Conservation (phyloP, 1,139 yeast species). For the Nakaseomyces uthaithaninus region DNA sequence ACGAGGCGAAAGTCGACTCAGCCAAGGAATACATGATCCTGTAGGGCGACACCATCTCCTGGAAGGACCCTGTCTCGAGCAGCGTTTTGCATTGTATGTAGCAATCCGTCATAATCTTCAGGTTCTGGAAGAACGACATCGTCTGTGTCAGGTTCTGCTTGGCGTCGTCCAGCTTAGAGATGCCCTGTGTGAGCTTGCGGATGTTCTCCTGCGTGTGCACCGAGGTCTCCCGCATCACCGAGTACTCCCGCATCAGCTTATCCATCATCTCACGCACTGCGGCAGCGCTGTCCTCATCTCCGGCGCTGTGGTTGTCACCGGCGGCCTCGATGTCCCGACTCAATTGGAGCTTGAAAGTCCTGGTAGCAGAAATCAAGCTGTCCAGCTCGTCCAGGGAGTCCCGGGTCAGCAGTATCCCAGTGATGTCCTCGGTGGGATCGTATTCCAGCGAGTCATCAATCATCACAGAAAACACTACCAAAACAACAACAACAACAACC, state of each 20-base stretch:
- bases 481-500: no score
- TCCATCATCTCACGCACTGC: slow-evolving; percentile 14
- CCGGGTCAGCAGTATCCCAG: slow-evolving; percentile 35
- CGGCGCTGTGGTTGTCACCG: slow-evolving; percentile 28
- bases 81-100: slow-evolving; percentile 53
- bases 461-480: no score
- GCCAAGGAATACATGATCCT: slow-evolving; percentile 75
- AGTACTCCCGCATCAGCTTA: slow-evolving; percentile 35
- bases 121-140: slow-evolving; percentile 77
- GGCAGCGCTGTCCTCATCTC: slow-evolving; percentile 15
- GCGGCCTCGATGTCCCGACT: slow-evolving; percentile 27
- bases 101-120: slow-evolving; percentile 80
- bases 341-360: slow-evolving; percentile 42
- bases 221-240: slow-evolving; percentile 43
- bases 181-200: slow-evolving; percentile 62
- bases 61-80: slow-evolving; percentile 46
- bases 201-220: slow-evolving; percentile 55
- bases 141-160: slow-evolving; percentile 75
- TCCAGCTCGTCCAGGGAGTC: slow-evolving; percentile 43
- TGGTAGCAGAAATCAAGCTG: slow-evolving; percentile 36
- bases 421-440: slow-evolving; percentile 37
- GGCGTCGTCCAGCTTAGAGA: slow-evolving; percentile 69
- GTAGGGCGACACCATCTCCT: slow-evolving; percentile 57
- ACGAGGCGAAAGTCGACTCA: slow-evolving; percentile 61
- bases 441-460: slow-evolving; percentile 28